These are phyloP conservation scores for Pleodorina starrii DNA, from an alignment of 139 green algal species.

Conservation along the genomic window DNA sequence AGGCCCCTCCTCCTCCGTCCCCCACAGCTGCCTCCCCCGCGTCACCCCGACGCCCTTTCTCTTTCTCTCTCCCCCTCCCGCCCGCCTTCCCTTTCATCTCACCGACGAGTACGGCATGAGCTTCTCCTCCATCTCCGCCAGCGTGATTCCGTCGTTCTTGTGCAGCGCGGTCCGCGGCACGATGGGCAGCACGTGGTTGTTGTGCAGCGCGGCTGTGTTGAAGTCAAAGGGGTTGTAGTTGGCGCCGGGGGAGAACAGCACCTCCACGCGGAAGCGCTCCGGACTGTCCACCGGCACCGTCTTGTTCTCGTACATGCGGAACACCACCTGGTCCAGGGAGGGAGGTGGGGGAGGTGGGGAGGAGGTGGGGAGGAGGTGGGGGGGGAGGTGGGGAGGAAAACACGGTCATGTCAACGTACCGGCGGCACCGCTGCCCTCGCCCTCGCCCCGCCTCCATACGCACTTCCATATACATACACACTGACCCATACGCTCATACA, in stretches of 20 bases:
- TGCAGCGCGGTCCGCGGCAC: slow-evolving; percentile 31
- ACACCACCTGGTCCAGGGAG: slow-evolving; percentile 75
- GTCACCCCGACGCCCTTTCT: too few species aligned
- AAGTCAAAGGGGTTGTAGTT: slow-evolving; percentile 72
- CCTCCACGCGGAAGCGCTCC: slow-evolving; percentile 90
- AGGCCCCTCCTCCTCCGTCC: too few species aligned
- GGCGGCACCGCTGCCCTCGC: too few species aligned
- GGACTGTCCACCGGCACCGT: slow-evolving; percentile 67
- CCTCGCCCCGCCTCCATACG: too few species aligned
- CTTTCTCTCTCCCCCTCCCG: too few species aligned
- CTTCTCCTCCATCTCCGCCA: slow-evolving; percentile 63
- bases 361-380: too few species aligned
- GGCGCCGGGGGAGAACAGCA: slow-evolving; percentile 86
- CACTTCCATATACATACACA: too few species aligned
- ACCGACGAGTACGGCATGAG: slow-evolving; percentile 53
- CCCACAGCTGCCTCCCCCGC: too few species aligned
- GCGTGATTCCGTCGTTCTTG: slow-evolving; percentile 44
- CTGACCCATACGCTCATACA: too few species aligned
- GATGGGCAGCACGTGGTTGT: slow-evolving; percentile 53
- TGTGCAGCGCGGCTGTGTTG: background rate
- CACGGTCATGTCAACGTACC: too few species aligned
- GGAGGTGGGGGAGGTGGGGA: background rate
- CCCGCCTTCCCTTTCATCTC: too few species aligned
- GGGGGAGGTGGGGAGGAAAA: too few species aligned
- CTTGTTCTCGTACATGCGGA: slow-evolving; percentile 97